phyloP scores from a whole-genome alignment of 352 stramenopile genomes.

The Peronosclerospora sorghi region DNA sequence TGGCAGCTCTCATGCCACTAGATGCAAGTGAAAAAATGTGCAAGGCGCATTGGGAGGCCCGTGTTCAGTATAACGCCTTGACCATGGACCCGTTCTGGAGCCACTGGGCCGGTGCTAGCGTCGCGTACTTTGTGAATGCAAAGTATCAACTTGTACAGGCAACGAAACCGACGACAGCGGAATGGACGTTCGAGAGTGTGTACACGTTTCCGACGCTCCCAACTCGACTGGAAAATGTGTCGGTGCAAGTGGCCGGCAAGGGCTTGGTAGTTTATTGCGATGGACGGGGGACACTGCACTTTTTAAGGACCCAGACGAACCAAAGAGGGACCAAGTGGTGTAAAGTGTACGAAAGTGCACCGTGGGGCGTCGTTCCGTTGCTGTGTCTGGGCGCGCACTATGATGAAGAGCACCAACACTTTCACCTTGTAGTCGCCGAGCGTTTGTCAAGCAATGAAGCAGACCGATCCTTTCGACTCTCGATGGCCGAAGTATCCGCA shows the following conservation, averaged over 20 bases:
- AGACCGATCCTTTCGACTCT: constrained; percentile 44
- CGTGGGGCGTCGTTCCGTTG: constrained; percentile 22
- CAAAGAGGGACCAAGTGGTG: constrained; percentile 24
- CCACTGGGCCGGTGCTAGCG: constrained; percentile 18
- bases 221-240: constrained; percentile 45
- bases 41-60: constrained; percentile 68
- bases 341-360: constrained; percentile 39
- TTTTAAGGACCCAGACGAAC: constrained; percentile 29
- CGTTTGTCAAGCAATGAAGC: constrained; percentile 29
- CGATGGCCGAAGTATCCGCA: constrained; percentile 25
- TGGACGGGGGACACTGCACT: constrained; percentile 40
- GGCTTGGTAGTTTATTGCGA: constrained; percentile 63
- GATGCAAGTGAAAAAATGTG: constrained; percentile 32
- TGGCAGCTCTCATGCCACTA: constrained; percentile 31
- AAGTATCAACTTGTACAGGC: constrained; percentile 58
- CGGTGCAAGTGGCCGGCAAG: constrained; percentile 41
- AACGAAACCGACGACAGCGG: constrained; percentile 11
- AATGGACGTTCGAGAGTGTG: constrained; percentile 20
- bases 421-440: constrained; percentile 39
- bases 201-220: constrained; percentile 28
- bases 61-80: constrained; percentile 57
- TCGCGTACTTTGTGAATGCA: constrained; percentile 59
- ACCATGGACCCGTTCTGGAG: constrained; percentile 43
- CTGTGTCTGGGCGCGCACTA: constrained; percentile 43
- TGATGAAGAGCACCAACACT: constrained; percentile 24